Evolutionary conservation across 108 stramenopile species (phyloP).

Genomic region (Discostella pseudostelligera): DNA sequence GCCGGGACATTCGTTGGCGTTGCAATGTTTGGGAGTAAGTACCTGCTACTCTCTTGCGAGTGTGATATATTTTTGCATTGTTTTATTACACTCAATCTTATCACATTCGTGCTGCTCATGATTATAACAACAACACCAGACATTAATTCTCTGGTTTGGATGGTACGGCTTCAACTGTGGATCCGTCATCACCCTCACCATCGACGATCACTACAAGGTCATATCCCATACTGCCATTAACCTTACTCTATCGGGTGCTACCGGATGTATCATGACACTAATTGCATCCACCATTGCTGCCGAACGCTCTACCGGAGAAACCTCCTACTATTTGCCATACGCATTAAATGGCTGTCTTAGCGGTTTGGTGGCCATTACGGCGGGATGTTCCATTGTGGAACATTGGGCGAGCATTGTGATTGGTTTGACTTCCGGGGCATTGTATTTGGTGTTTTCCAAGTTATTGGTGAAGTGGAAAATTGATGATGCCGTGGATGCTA

Average conservation of each 20-base stretch:
- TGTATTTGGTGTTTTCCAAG: conserved; percentile 63
- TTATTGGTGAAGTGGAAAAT: conserved; percentile 67
- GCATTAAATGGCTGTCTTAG: conserved; percentile 67
- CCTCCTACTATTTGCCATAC: conserved; percentile 57
- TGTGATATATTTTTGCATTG: background rate
- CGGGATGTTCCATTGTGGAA: conserved; percentile 73
- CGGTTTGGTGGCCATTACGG: conserved; percentile 80
- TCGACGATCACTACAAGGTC: conserved; percentile 29
- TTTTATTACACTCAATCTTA: no score
- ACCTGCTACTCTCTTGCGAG: background rate
- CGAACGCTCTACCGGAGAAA: conserved; percentile 57
- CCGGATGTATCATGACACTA: conserved; percentile 35
- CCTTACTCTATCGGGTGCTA: conserved; percentile 41
- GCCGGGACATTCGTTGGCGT: conserved; percentile 69
- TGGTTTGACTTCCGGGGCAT: conserved; percentile 73
- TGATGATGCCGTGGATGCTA: conserved; percentile 94
- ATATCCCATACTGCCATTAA: conserved; percentile 56
- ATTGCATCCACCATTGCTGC: conserved; percentile 15
- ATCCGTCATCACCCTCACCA: conserved; percentile 37
- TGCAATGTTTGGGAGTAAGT: conserved; percentile 57
- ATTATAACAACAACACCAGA: conserved; percentile 30
- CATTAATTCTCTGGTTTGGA: conserved; percentile 85
- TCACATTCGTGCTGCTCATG: background rate
- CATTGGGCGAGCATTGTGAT: conserved; percentile 84
- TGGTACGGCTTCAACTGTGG: conserved; percentile 84